These are phyloP conservation scores for Grosmannia serpens DNA, from an alignment of 2,329 filamentous ascomycete genomes.

Conservation along the genomic window DNA sequence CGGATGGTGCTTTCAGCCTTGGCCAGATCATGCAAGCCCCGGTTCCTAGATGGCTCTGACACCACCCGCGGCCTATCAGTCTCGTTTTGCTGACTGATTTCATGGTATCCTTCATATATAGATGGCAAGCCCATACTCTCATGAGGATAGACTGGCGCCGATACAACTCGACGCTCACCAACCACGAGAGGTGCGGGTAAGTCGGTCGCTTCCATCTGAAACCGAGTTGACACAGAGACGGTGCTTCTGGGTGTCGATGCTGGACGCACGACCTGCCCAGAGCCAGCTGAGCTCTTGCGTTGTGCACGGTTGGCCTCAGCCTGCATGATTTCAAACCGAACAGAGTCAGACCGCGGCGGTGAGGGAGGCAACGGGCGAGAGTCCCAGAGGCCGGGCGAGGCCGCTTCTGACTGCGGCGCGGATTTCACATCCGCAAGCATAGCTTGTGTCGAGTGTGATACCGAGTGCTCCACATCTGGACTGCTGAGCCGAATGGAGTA, in stretches of 20 bases:
- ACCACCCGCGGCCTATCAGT: conserved; percentile 30
- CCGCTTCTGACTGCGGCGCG: background rate
- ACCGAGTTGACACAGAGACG: no score
- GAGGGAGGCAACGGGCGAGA: conserved; percentile 38
- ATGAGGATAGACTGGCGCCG: conserved; percentile 37
- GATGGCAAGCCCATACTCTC: conserved; percentile 30
- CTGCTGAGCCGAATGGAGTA: conserved; percentile 30
- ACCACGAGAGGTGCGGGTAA: background rate
- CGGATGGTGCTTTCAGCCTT: conserved; percentile 11
- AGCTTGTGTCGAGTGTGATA: background rate
- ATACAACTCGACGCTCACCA: conserved; percentile 34
- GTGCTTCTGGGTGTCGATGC: background rate
- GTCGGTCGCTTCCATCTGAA: background rate
- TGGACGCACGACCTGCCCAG: background rate
- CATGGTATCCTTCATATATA: conserved; percentile 32
- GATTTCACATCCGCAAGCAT: background rate
- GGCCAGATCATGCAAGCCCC: conserved; percentile 3
- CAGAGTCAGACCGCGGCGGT: conserved; percentile 23
- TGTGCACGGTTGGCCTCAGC: conserved; percentile 8
- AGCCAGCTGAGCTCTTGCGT: background rate
- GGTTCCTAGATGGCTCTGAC: conserved; percentile 29
- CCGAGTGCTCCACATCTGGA: conserved; percentile 10
- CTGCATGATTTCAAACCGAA: conserved; percentile 14
- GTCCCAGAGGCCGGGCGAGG: conserved; percentile 24
- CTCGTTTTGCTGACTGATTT: conserved; percentile 13